These are phyloP conservation scores for Trichoderma citrinoviride DNA, from an alignment of 2,329 filamentous ascomycete species.

Conservation along the genomic window DNA sequence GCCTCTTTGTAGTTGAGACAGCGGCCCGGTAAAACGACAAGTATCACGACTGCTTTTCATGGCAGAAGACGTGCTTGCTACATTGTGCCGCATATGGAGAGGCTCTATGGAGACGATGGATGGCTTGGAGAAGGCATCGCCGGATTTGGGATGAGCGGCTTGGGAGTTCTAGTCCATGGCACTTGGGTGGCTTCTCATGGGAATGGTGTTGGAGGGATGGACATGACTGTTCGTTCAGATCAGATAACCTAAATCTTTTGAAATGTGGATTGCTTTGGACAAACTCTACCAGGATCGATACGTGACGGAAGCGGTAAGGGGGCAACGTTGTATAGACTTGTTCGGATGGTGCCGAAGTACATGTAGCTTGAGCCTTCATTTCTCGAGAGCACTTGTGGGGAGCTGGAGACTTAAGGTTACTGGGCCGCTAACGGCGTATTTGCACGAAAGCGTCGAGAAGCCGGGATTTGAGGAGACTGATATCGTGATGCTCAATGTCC, in stretches of 20 bases:
- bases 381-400: neutral
- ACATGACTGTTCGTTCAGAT: neutral
- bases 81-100: slow-evolving; percentile 1
- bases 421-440: slow-evolving; percentile 5
- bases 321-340: neutral
- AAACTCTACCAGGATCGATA: neutral
- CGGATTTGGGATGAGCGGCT: slow-evolving; percentile 15
- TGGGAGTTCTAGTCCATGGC: neutral
- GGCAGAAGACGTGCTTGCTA: neutral
- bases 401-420: neutral
- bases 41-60: slow-evolving; percentile 22
- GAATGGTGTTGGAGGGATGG: neutral
- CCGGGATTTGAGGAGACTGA: neutral
- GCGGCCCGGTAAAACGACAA: neutral
- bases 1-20: slow-evolving; percentile 24
- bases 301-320: slow-evolving; percentile 2
- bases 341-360: neutral
- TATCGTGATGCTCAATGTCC: too few relatives aligned
- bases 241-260: neutral
- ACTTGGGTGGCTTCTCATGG: neutral
- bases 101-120: neutral
- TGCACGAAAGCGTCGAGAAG: slow-evolving; percentile 16
- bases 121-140: neutral
- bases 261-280: neutral
- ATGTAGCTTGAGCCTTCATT: neutral